Evolutionary conservation across 176 grass and related monocot genomes (phyloP).

Genomic region (Stipa capillata): DNA sequence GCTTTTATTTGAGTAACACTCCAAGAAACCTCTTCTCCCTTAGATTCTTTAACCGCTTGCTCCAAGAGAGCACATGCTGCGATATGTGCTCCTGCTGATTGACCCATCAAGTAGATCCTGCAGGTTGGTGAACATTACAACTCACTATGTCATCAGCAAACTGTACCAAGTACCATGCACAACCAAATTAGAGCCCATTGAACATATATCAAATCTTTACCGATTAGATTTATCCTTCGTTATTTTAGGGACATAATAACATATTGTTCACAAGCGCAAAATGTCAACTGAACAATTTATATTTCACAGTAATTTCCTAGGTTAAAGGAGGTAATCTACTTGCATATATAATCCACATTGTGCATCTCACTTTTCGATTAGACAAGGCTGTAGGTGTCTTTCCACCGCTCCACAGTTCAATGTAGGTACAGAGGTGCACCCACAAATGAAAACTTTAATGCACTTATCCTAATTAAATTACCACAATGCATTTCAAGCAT

Average conservation of each 20-base stretch:
- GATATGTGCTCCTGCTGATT: slow-evolving; percentile 96
- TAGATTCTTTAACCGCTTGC: slow-evolving; percentile 65
- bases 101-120: slow-evolving; percentile 92
- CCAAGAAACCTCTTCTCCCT: slow-evolving; percentile 58
- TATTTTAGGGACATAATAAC: background rate
- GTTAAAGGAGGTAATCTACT: background rate
- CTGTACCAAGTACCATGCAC: background rate
- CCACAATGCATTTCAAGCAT: background rate
- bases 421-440: background rate
- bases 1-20: slow-evolving; percentile 78
- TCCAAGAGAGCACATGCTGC: slow-evolving; percentile 64
- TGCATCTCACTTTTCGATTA: background rate
- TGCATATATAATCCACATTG: background rate
- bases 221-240: background rate
- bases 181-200: background rate
- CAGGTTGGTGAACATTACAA: background rate
- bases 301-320: background rate
- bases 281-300: background rate
- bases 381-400: background rate
- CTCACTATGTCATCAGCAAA: background rate
- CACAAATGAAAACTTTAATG: background rate
- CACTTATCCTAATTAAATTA: background rate
- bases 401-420: background rate
- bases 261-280: background rate
- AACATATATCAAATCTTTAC: background rate